These are phyloP conservation scores for Ricinus communis DNA, from an alignment of 345 rosid genomes.

Conservation along the genomic window DNA sequence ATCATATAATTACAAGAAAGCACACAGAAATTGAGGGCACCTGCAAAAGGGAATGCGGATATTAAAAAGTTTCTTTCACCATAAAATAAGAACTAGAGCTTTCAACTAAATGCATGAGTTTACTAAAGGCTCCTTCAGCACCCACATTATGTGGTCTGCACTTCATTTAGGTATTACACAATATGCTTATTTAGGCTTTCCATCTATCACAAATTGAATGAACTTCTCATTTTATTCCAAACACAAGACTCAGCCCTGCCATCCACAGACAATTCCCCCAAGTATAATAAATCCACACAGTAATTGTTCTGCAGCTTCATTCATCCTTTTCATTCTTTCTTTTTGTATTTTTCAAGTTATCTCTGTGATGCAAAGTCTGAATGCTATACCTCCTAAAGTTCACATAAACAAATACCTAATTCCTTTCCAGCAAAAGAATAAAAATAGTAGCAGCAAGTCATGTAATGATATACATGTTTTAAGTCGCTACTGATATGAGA, in stretches of 20 bases:
- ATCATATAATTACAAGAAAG: neutral
- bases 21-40: neutral
- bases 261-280: neutral
- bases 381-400: neutral
- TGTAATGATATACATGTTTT: neutral
- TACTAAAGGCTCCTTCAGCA: no score
- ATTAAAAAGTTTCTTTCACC: neutral
- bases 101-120: no score
- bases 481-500: neutral
- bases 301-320: neutral
- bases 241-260: neutral
- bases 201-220: neutral
- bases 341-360: neutral
- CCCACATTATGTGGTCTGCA: no score
- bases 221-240: no score
- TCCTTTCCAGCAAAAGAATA: neutral
- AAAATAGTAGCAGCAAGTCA: neutral
- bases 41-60: neutral
- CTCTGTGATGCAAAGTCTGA: neutral
- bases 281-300: neutral
- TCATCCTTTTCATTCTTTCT: neutral
- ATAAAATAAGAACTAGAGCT: no score
- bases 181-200: no score
- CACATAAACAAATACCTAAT: neutral
- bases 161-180: no score